Evolutionary conservation across 164 flowering plant species (phyloP), one percentile per base, ranked within the genome.

Genomic region (Malania oleifera): DNA sequence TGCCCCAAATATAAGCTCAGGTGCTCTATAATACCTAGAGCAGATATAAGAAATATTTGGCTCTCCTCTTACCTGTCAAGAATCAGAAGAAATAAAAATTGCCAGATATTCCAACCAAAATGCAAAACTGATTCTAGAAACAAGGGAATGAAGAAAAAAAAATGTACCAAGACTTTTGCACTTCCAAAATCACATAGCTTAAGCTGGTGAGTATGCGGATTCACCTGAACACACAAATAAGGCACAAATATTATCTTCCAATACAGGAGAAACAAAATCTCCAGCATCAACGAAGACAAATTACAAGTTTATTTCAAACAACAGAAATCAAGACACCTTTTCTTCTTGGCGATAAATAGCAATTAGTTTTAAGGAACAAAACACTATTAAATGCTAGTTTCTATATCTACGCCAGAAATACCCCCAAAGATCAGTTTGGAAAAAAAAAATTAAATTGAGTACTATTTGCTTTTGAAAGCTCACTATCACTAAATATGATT

Each of bases 1-100:
- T 19, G 88, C 88, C 31, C 88, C 88, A 70, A 80, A 83, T 56
- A 83, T 83, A 54, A 83, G 84, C 45, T 83, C 86, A 17, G 89
- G 89, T 56, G 89, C 86, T 62, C 84, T 67, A 52, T 81, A 83
- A 61, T 83, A 83, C 61, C 89, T 74, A 35, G 89, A 83, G 59
- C 89, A 83, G 25, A 83, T 81, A 65, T 79, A 79, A 40, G 83
- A 81, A 13, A 83, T 81, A 66, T 83, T 83, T 54, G 88, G 88
- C 67, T 83, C 85, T n/a, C 89, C 89, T 71, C 74, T 79, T 12
- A 83, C 86, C 89, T 83, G 73, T 18, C 1, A 69, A 3, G 23
- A 52, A 27, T 59, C 28, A 27, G 17, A 34, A 41, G 56, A 4
- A 52, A 39, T 11, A 19, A 56, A 11, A 10, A 57, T 43, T 31